These are phyloP conservation scores for Nemania bipapillata DNA, from an alignment of 2,329 filamentous ascomycete genomes.

Conservation along the genomic window DNA sequence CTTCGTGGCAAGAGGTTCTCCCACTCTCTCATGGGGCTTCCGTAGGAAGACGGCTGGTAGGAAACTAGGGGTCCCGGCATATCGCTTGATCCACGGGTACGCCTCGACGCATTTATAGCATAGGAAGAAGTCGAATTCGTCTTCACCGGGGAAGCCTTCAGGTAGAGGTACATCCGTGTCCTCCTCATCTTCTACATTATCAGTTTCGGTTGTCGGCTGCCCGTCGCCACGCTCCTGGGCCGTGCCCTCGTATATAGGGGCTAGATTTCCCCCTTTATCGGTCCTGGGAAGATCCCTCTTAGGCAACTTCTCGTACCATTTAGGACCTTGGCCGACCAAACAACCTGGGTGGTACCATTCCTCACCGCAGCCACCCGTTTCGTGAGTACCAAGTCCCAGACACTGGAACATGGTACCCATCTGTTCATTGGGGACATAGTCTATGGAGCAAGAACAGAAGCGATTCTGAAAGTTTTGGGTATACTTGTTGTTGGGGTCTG, in stretches of 20 bases:
- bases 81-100: constrained; percentile 90
- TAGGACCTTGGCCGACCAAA: constrained; percentile 79
- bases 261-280: constrained; percentile 51
- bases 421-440: constrained; percentile 88
- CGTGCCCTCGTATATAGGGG: constrained; percentile 63
- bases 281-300: constrained; percentile 48
- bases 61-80: constrained; percentile 83
- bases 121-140: constrained; percentile 87
- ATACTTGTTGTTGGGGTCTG: constrained; percentile 81
- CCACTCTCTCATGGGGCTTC: constrained; percentile 36
- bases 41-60: constrained; percentile 73
- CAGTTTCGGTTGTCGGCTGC: constrained; percentile 42
- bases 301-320: constrained; percentile 71
- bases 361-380: constrained; percentile 90
- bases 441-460: constrained; percentile 89
- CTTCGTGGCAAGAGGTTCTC: constrained; percentile 54
- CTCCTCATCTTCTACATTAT: constrained; percentile 58
- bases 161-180: constrained; percentile 76
- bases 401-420: constrained; percentile 99
- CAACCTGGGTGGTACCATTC: constrained; percentile 99
- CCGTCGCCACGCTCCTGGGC: constrained; percentile 42
- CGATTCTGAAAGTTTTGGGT: constrained; percentile 94
- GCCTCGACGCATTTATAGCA: constrained; percentile 94
- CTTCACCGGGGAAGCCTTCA: constrained; percentile 86
- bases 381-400: constrained; percentile 80